Conservation (phyloP, 2,329 filamentous ascomycete genomes). For the Chaetomium sp. region DNA sequence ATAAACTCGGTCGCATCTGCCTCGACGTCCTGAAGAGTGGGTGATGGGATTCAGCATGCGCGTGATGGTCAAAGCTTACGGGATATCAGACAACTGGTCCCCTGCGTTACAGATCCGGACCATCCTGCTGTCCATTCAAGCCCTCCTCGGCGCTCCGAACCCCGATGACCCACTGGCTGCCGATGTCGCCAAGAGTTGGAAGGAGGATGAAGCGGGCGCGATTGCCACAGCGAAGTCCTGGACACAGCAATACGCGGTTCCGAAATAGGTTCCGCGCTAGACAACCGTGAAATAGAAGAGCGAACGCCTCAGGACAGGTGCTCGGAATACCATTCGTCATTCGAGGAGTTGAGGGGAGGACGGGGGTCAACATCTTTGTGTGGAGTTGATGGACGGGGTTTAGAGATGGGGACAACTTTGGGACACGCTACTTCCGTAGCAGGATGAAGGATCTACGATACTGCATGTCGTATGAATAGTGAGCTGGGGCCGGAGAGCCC, state of each 20-base stretch:
- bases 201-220: conserved; percentile 89
- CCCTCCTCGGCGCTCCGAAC: conserved; percentile 91
- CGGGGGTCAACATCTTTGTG: neutral
- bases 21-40: conserved; percentile 95
- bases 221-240: conserved; percentile 92
- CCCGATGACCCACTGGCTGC: conserved; percentile 98
- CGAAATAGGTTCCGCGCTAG: conserved; percentile 37
- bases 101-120: conserved; percentile 96
- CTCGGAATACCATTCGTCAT: neutral
- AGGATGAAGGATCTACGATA: neutral
- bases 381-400: conserved; percentile 12
- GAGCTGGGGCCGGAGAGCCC: neutral
- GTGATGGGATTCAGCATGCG: conserved; percentile 35
- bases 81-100: conserved; percentile 85
- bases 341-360: conserved; percentile 16
- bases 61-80: conserved; percentile 4
- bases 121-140: conserved; percentile 97
- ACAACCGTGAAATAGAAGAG: neutral
- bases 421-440: conserved; percentile 3
- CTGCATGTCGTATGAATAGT: neutral
- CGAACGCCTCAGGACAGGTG: neutral
- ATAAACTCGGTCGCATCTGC: conserved; percentile 95
- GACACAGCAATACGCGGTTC: conserved; percentile 79
- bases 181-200: conserved; percentile 97
- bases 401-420: neutral